Conservation (phyloP, 2,329 filamentous ascomycete genomes). For the Aureobasidium sp. region DNA sequence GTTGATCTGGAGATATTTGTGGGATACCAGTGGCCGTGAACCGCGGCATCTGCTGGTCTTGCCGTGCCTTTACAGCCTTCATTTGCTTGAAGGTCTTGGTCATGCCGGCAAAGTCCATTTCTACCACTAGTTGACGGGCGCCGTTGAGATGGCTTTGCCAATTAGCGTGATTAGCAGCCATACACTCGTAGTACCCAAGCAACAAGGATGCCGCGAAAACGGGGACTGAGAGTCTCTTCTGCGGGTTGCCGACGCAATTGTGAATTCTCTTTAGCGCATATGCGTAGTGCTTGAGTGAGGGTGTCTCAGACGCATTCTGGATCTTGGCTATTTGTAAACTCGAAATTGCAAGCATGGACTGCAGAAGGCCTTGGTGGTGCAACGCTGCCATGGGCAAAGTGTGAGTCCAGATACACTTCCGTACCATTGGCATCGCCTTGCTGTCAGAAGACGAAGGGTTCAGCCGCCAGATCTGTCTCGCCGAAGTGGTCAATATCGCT, state of each 20-base stretch:
- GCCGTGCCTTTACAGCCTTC: slow-evolving; percentile 44
- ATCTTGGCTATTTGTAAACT: slow-evolving; percentile 84
- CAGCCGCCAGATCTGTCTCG: slow-evolving; percentile 53
- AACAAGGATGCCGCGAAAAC: slow-evolving; percentile 85
- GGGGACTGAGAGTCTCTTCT: slow-evolving; percentile 64
- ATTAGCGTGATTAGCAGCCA: slow-evolving; percentile 87
- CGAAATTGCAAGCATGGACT: slow-evolving; percentile 81
- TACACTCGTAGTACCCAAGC: slow-evolving; percentile 87
- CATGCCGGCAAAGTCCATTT: slow-evolving; percentile 71
- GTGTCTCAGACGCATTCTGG: slow-evolving; percentile 64
- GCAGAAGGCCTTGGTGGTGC: slow-evolving; percentile 76
- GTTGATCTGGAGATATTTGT: not conserved
- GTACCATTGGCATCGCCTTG: slow-evolving; percentile 3
- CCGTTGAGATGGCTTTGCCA: slow-evolving; percentile 92
- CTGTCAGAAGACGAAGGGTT: not conserved
- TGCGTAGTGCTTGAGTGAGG: slow-evolving; percentile 87
- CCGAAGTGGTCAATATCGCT: slow-evolving; percentile 78
- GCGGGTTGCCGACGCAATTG: slow-evolving; percentile 62
- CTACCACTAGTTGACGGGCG: slow-evolving; percentile 70
- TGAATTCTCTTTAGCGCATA: slow-evolving; percentile 73
- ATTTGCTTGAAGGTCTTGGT: slow-evolving; percentile 63
- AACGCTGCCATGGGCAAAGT: slow-evolving; percentile 78
- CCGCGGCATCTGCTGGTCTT: slow-evolving; percentile 1
- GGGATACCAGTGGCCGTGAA: slow-evolving; percentile 3
- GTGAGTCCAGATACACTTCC: slow-evolving; percentile 57